These are phyloP conservation scores for Holtermanniella nyarrowii DNA, from an alignment of 768 basidiomycete species.

Conservation along the genomic window DNA sequence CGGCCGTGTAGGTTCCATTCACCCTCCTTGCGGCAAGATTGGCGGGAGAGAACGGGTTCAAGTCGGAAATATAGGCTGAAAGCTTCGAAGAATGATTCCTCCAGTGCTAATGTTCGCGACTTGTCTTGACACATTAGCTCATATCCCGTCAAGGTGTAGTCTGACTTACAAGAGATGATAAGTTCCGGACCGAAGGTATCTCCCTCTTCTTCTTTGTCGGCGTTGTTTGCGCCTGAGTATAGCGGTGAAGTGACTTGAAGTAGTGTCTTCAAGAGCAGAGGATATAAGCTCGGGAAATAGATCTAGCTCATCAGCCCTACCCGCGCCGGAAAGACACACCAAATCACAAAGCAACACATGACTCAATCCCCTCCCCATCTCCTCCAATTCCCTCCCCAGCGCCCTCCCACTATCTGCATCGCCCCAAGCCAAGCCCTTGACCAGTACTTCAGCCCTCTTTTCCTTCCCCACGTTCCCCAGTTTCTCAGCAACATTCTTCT, in stretches of 20 bases:
- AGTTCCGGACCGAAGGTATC: slow-evolving; percentile 41
- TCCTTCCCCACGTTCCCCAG: slow-evolving; percentile 1
- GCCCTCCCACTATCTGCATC: slow-evolving; percentile 43
- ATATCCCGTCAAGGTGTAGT: not conserved
- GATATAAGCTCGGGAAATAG: slow-evolving; percentile 74
- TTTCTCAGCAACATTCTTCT: slow-evolving; percentile 38
- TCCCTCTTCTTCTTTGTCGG: slow-evolving; percentile 2
- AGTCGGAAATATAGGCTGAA: slow-evolving; percentile 26
- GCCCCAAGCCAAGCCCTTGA: slow-evolving; percentile 66
- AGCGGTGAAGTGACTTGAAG: slow-evolving; percentile 58
- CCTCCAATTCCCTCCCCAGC: not conserved
- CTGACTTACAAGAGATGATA: slow-evolving; percentile 51
- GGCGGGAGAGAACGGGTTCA: slow-evolving; percentile 14
- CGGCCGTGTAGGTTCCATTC: slow-evolving; percentile 7
- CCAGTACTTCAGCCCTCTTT: slow-evolving; percentile 36
- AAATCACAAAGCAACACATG: slow-evolving; percentile 78
- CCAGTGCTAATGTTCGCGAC: slow-evolving; percentile 28
- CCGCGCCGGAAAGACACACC: slow-evolving; percentile 45
- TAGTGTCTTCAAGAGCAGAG: slow-evolving; percentile 63
- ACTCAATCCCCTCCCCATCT: slow-evolving; percentile 39
- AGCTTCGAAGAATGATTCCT: slow-evolving; percentile 34
- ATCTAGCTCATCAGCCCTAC: slow-evolving; percentile 46
- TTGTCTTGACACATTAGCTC: slow-evolving; percentile 19
- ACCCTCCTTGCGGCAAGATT: not conserved
- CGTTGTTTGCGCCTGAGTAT: slow-evolving; percentile 30